phyloP scores from a whole-genome alignment of 495 filamentous ascomycete species.

The Chlorociboria aeruginascens region DNA sequence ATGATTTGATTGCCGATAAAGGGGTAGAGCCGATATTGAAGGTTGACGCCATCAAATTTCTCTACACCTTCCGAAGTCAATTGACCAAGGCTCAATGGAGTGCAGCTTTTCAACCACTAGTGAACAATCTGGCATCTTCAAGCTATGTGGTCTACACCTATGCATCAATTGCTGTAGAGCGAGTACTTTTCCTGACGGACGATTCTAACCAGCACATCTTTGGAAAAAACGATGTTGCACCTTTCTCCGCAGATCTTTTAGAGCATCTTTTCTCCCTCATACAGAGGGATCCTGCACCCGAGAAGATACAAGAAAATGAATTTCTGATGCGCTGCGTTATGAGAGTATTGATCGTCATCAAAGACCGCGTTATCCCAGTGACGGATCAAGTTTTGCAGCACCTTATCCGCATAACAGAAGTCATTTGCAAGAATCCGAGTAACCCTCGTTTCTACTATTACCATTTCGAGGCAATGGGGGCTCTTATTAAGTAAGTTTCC shows the following conservation, averaged over 20 bases:
- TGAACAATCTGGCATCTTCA: conserved; percentile 72
- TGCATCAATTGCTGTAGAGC: conserved; percentile 86
- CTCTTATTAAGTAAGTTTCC: conserved; percentile 46
- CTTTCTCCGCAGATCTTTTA: conserved; percentile 72
- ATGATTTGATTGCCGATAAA: conserved; percentile 57
- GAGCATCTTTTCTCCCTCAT: conserved; percentile 89
- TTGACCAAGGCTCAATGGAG: conserved; percentile 77
- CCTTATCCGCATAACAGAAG: conserved; percentile 72
- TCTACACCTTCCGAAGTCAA: conserved; percentile 91
- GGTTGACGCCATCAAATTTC: conserved; percentile 94
- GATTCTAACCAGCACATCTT: conserved; percentile 64
- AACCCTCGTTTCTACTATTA: conserved; percentile 98
- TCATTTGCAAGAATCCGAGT: conserved; percentile 86
- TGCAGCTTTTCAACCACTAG: conserved; percentile 74
- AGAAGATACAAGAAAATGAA: conserved; percentile 97
- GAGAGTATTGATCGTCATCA: conserved; percentile 87
- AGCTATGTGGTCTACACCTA: conserved; percentile 98
- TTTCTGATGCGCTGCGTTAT: conserved; percentile 98
- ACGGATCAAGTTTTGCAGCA: conserved; percentile 63
- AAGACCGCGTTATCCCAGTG: conserved; percentile 58
- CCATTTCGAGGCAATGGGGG: conserved; percentile 91
- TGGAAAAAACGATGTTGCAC: conserved; percentile 54
- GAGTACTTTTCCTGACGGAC: conserved; percentile 71
- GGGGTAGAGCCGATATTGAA: conserved; percentile 74
- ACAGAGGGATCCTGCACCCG: conserved; percentile 62